Conservation (phyloP, 192 early-diverging fungal genomes). For the Powellomyces hirtus region DNA sequence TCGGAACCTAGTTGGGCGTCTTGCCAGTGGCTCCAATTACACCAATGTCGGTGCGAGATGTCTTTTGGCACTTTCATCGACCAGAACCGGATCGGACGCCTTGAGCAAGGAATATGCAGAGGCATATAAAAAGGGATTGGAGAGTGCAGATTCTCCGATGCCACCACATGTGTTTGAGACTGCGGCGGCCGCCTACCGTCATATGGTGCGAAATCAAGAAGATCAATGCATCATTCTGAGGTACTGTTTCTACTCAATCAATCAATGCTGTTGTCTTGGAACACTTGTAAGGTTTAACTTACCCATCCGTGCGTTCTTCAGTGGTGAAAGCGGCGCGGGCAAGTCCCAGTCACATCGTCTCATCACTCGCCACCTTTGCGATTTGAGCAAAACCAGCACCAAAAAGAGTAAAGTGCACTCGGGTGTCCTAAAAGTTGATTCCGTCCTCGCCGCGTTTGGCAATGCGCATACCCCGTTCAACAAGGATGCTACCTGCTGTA, state of each 20-base stretch:
- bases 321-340: slow-evolving; percentile 85
- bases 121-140: slow-evolving; percentile 1
- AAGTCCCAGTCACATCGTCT: slow-evolving; percentile 81
- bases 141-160: slow-evolving; percentile 29
- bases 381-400: slow-evolving; percentile 69
- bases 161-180: slow-evolving; percentile 83
- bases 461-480: slow-evolving; percentile 66
- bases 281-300: not conserved
- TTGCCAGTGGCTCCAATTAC: slow-evolving; percentile 51
- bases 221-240: slow-evolving; percentile 84
- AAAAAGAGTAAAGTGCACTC: slow-evolving; percentile 73
- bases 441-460: slow-evolving; percentile 74
- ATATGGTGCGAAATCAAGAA: slow-evolving; percentile 81
- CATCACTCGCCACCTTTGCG: slow-evolving; percentile 69
- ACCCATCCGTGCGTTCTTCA: slow-evolving; percentile 36
- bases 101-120: slow-evolving; percentile 69
- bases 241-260: not conserved
- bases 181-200: slow-evolving; percentile 80
- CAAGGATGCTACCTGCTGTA: slow-evolving; percentile 65
- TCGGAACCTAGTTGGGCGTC: slow-evolving; percentile 13
- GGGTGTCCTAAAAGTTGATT: slow-evolving; percentile 65
- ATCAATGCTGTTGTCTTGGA: not conserved
- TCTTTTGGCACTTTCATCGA: slow-evolving; percentile 71
- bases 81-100: slow-evolving; percentile 54
- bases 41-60: slow-evolving; percentile 67